Percentiles rank a stretch among this genome's conserved stretches.
Evolutionary conservation across 2,329 filamentous ascomycete genomes (phyloP).

Genomic region (Alternaria hordeiaustralica): DNA sequence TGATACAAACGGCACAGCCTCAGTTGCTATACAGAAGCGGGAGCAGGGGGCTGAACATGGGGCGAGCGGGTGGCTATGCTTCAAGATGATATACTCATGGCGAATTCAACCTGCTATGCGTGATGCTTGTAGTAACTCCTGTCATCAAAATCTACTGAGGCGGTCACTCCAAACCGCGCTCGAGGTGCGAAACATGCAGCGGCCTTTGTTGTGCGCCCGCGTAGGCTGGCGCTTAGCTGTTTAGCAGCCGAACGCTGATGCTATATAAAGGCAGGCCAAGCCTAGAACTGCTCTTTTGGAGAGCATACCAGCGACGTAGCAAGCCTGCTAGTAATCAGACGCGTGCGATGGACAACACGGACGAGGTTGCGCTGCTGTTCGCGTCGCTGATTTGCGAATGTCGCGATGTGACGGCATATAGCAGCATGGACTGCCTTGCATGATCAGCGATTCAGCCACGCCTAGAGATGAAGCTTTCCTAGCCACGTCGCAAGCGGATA

Average conservation of each 20-base stretch:
- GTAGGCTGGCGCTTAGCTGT: slow-evolving; percentile 40
- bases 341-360: not conserved
- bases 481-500: slow-evolving; percentile 14
- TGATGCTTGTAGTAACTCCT: slow-evolving; percentile 4
- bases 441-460: slow-evolving; percentile 21
- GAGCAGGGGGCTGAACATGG: slow-evolving; percentile 21
- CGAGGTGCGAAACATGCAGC: slow-evolving; percentile 10
- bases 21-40: slow-evolving; percentile 34
- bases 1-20: slow-evolving; percentile 45
- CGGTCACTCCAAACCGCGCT: not conserved
- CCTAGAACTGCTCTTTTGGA: slow-evolving; percentile 14
- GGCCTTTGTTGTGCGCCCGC: slow-evolving; percentile 19
- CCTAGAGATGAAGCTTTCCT: slow-evolving; percentile 11
- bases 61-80: slow-evolving; percentile 36
- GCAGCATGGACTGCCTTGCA: not conserved
- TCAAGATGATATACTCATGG: slow-evolving; percentile 14
- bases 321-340: slow-evolving; percentile 2
- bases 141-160: slow-evolving; percentile 1
- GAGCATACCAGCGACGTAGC: slow-evolving; percentile 8
- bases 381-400: not conserved
- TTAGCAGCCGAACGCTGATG: slow-evolving; percentile 27
- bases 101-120: slow-evolving; percentile 6
- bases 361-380: not conserved
- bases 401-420: slow-evolving; percentile 1
- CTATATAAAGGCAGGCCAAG: slow-evolving; percentile 39